Percentiles rank a stretch among this genome's conserved stretches.
These are phyloP conservation scores for Tagetes erecta DNA, from an alignment of 129 eudicot species.

Conservation along the genomic window DNA sequence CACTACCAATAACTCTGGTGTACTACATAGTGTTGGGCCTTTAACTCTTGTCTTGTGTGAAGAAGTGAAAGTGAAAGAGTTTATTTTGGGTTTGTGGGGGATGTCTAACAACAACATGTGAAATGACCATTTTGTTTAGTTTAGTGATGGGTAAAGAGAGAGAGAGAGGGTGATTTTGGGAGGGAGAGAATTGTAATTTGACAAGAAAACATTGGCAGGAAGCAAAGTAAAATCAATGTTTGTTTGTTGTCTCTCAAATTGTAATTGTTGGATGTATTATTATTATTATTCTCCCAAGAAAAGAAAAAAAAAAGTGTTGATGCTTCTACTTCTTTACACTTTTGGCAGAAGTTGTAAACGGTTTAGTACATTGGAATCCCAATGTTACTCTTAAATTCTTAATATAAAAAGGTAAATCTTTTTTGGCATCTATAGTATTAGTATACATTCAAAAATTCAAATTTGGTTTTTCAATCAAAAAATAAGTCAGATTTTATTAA, in stretches of 20 bases:
- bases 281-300: constrained; percentile 18
- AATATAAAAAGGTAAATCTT: not conserved
- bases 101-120: constrained; percentile 39
- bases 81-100: constrained; percentile 24
- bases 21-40: constrained; percentile 88
- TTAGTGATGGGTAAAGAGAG: constrained; percentile 26
- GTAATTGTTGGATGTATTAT: not conserved
- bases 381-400: constrained; percentile 4
- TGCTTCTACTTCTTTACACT: constrained; percentile 32
- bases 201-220: constrained; percentile 31
- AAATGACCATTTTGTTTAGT: constrained; percentile 37
- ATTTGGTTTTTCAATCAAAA: too few relatives aligned
- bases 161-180: constrained; percentile 7
- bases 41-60: constrained; percentile 34
- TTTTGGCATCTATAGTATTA: not conserved
- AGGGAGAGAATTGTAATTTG: constrained; percentile 29
- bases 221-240: constrained; percentile 29
- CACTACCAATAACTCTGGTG: constrained; percentile 79
- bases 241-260: constrained; percentile 35
- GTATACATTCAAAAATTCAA: not conserved
- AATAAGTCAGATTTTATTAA: too few relatives aligned
- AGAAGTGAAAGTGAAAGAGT: constrained; percentile 18
- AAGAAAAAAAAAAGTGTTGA: constrained; percentile 11
- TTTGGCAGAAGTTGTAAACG: constrained; percentile 7
- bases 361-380: constrained; percentile 37